These are phyloP conservation scores for Hyaloscypha hepaticicola DNA, from an alignment of 495 filamentous ascomycete genomes.

Conservation along the genomic window DNA sequence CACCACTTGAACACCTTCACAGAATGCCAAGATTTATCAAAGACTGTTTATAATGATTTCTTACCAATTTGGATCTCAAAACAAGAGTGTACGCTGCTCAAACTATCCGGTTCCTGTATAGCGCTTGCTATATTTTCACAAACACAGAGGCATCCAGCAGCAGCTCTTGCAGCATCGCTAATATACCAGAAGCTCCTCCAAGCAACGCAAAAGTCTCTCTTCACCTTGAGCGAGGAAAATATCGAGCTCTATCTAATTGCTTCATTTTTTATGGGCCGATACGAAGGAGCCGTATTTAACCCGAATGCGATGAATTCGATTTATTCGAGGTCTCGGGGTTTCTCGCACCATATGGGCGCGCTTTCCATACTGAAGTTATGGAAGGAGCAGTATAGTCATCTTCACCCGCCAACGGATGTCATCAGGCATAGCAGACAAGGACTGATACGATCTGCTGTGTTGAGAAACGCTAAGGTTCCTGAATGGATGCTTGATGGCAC, in stretches of 20 bases:
- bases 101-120: slow-evolving; percentile 32
- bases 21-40: slow-evolving; percentile 13
- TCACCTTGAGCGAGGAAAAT: slow-evolving; percentile 13
- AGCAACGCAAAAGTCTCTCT: background rate
- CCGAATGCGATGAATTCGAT: background rate
- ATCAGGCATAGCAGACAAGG: slow-evolving; percentile 31
- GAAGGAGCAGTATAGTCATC: slow-evolving; percentile 18
- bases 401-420: slow-evolving; percentile 17
- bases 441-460: slow-evolving; percentile 26
- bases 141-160: slow-evolving; percentile 28
- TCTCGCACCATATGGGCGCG: slow-evolving; percentile 33
- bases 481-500: slow-evolving; percentile 33
- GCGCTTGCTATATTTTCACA: slow-evolving; percentile 32
- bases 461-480: slow-evolving; percentile 27
- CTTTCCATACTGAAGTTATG: slow-evolving; percentile 33
- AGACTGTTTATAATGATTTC: slow-evolving; percentile 16
- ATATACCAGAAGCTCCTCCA: slow-evolving; percentile 27
- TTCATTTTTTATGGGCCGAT: slow-evolving; percentile 34
- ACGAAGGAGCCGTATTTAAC: slow-evolving; percentile 26
- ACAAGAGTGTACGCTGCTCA: slow-evolving; percentile 23
- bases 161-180: slow-evolving; percentile 26
- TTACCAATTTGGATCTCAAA: slow-evolving; percentile 10
- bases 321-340: background rate
- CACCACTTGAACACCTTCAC: slow-evolving; percentile 22
- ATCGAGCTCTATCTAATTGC: slow-evolving; percentile 33